These are phyloP conservation scores for Rutidosis leptorrhynchoides DNA, from an alignment of 129 eudicot species.

Conservation along the genomic window DNA sequence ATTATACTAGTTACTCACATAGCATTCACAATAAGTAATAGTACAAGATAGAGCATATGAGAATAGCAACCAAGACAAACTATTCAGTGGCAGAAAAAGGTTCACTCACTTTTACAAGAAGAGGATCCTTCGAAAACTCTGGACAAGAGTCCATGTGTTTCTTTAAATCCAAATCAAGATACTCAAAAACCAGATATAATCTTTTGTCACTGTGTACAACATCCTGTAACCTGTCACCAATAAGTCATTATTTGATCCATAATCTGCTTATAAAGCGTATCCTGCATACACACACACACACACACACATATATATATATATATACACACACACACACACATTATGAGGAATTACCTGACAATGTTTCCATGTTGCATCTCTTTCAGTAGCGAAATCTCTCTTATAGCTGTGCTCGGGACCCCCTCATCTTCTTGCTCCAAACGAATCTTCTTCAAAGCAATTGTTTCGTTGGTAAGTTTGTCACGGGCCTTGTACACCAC, in stretches of 20 bases:
- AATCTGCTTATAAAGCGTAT: slow-evolving; percentile 7
- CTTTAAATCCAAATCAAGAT: slow-evolving; percentile 89
- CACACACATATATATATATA: not conserved
- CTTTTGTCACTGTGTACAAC: slow-evolving; percentile 92
- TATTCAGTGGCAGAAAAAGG: slow-evolving; percentile 15
- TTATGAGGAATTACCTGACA: slow-evolving; percentile 53
- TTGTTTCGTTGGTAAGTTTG: slow-evolving; percentile 72
- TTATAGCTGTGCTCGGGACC: slow-evolving; percentile 90
- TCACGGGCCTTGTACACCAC: slow-evolving; percentile 98
- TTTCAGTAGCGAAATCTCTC: slow-evolving; percentile 92
- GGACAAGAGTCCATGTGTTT: slow-evolving; percentile 95
- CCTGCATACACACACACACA: too few relatives aligned
- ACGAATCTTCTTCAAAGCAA: slow-evolving; percentile 91
- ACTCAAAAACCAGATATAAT: slow-evolving; percentile 88
- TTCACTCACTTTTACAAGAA: slow-evolving; percentile 64
- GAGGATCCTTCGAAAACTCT: slow-evolving; percentile 83
- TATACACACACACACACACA: too few relatives aligned
- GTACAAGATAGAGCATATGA: too few relatives aligned
- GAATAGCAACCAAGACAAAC: not conserved
- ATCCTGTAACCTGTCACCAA: slow-evolving; percentile 75
- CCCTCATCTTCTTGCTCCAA: slow-evolving; percentile 97
- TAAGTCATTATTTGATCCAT: slow-evolving; percentile 12
- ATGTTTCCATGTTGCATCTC: slow-evolving; percentile 97
- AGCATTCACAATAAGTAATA: not conserved
- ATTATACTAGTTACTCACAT: not conserved